phyloP scores from a whole-genome alignment of 768 basidiomycete species.

The Leccinum ochraceum region DNA sequence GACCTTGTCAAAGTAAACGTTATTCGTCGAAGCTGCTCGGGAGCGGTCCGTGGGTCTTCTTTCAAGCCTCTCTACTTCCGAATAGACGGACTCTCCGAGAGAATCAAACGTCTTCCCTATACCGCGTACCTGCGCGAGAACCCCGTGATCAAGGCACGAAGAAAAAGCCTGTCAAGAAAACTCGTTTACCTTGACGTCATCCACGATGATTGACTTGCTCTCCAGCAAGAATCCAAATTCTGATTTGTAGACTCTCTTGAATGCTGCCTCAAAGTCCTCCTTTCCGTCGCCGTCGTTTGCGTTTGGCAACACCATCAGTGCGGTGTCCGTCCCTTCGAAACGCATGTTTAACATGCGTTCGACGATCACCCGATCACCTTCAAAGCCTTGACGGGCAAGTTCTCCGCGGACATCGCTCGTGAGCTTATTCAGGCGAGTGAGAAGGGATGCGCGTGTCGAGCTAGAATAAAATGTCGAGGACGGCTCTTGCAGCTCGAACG shows the following conservation, averaged over 20 bases:
- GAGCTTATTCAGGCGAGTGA: slow-evolving; percentile 69
- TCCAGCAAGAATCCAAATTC: slow-evolving; percentile 94
- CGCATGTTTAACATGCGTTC: slow-evolving; percentile 92
- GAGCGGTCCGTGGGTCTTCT: slow-evolving; percentile 38
- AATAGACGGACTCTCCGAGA: slow-evolving; percentile 76
- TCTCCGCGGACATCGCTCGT: slow-evolving; percentile 61
- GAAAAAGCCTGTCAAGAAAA: background rate
- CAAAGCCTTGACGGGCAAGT: slow-evolving; percentile 81
- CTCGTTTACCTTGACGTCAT: slow-evolving; percentile 78
- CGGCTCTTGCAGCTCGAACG: slow-evolving; percentile 87
- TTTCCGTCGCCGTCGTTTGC: slow-evolving; percentile 49
- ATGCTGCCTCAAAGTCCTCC: slow-evolving; percentile 79
- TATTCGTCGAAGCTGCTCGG: slow-evolving; percentile 54
- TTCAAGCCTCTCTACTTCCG: slow-evolving; percentile 61
- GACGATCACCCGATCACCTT: slow-evolving; percentile 63
- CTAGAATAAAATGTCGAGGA: slow-evolving; percentile 76
- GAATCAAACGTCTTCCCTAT: slow-evolving; percentile 88
- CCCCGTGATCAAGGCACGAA: background rate
- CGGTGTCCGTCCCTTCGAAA: slow-evolving; percentile 91
- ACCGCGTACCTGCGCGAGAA: slow-evolving; percentile 64
- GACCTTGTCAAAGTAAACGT: slow-evolving; percentile 81
- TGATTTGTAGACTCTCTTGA: slow-evolving; percentile 75
- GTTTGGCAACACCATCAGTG: slow-evolving; percentile 79
- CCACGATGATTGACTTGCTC: slow-evolving; percentile 79
- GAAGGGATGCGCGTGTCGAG: slow-evolving; percentile 54